Evolutionary conservation across 495 filamentous ascomycete species (phyloP).

Genomic region (Aspergillus asperescens): DNA sequence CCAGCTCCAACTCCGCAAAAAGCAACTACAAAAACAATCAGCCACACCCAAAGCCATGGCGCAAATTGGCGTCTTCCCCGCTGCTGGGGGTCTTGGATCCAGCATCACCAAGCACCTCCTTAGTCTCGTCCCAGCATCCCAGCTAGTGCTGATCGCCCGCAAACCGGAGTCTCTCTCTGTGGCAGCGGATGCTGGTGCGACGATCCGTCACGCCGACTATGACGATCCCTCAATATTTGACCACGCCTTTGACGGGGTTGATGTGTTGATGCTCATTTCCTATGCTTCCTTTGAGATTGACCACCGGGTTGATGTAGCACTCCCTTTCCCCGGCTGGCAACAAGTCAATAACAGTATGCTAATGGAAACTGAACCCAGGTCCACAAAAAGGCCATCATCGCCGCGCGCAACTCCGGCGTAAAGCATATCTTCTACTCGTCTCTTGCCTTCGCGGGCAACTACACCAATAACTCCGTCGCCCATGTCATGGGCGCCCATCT

Average conservation of each 20-base stretch:
- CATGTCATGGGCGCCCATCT: slow-evolving; percentile 67
- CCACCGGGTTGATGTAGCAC: slow-evolving; percentile 28
- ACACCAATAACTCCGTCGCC: slow-evolving; percentile 40
- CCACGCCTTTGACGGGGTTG: slow-evolving; percentile 33
- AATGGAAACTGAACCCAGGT: slow-evolving; percentile 24
- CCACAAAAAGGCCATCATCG: slow-evolving; percentile 52
- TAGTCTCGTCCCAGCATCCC: slow-evolving; percentile 31
- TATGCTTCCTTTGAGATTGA: slow-evolving; percentile 41
- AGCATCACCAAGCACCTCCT: slow-evolving; percentile 45
- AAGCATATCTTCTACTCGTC: slow-evolving; percentile 63
- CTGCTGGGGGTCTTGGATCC: slow-evolving; percentile 43
- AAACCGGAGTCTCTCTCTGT: slow-evolving; percentile 33
- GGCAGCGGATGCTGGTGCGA: slow-evolving; percentile 25
- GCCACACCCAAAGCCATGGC: slow-evolving; percentile 16
- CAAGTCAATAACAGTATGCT: neutral
- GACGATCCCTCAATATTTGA: slow-evolving; percentile 27
- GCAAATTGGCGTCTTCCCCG: slow-evolving; percentile 48
- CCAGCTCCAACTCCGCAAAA: too few relatives aligned
- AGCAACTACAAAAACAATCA: neutral
- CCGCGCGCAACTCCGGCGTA: slow-evolving; percentile 52
- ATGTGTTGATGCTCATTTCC: slow-evolving; percentile 36
- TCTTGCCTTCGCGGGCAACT: slow-evolving; percentile 51
- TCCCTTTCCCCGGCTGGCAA: neutral
- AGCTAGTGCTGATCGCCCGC: slow-evolving; percentile 43
- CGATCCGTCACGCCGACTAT: slow-evolving; percentile 36